phyloP scores from a whole-genome alignment of 805 yeast genomes.

The Candida maris region DNA sequence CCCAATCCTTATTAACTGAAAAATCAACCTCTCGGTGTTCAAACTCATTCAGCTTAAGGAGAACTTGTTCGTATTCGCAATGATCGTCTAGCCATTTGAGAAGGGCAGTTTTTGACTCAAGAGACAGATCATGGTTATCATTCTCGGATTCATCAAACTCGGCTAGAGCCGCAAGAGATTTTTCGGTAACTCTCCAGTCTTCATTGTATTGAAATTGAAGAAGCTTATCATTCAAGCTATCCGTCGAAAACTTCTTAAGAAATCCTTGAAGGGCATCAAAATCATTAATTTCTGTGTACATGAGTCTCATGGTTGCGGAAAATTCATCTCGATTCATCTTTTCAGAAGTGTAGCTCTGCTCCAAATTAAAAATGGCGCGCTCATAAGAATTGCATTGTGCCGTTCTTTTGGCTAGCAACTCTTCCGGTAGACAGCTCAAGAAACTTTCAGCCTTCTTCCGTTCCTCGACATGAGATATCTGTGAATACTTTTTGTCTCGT shows the following conservation, averaged over 20 bases:
- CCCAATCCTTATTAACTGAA: slow-evolving; percentile 50
- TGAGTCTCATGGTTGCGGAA: slow-evolving; percentile 59
- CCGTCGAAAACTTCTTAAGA: slow-evolving; percentile 64
- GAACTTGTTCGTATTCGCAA: slow-evolving; percentile 66
- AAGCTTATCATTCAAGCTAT: slow-evolving; percentile 69
- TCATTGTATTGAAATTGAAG: slow-evolving; percentile 79
- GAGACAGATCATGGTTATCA: slow-evolving; percentile 18
- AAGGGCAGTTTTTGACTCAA: slow-evolving; percentile 49
- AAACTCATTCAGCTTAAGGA: slow-evolving; percentile 44
- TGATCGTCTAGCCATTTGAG: slow-evolving; percentile 71
- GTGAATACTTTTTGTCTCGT: slow-evolving; percentile 23
- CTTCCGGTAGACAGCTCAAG: slow-evolving; percentile 57
- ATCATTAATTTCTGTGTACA: slow-evolving; percentile 86
- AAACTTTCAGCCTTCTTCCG: slow-evolving; percentile 42
- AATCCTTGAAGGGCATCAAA: slow-evolving; percentile 88
- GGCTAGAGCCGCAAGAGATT: slow-evolving; percentile 71
- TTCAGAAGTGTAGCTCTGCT: slow-evolving; percentile 56
- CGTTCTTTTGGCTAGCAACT: slow-evolving; percentile 70
- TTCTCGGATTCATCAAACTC: slow-evolving; percentile 27
- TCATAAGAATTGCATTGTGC: slow-evolving; percentile 83
- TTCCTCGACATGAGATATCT: slow-evolving; percentile 20
- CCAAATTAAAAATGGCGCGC: slow-evolving; percentile 80
- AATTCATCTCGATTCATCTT: slow-evolving; percentile 35
- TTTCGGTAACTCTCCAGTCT: slow-evolving; percentile 83
- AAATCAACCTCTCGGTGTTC: slow-evolving; percentile 20